phyloP scores from a whole-genome alignment of 2,329 filamentous ascomycete genomes.

The Penicillium sp. region DNA sequence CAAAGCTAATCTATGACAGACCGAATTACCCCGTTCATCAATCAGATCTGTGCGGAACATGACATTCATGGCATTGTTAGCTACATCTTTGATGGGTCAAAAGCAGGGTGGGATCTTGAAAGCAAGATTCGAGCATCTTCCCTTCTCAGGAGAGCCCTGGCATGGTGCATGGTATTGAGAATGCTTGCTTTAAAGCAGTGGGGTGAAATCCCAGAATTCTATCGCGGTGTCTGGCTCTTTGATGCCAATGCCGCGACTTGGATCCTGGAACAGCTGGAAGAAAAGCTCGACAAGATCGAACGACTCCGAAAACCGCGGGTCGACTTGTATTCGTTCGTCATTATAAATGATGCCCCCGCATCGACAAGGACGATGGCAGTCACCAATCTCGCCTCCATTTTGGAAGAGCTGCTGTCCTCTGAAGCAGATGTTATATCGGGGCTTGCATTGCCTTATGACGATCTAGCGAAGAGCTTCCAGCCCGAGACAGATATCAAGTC shows the following conservation, averaged over 20 bases:
- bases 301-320: conserved; percentile 23
- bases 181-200: conserved; percentile 19
- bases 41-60: conserved; percentile 23
- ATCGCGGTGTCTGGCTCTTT: conserved; percentile 24
- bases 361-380: conserved; percentile 30
- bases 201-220: conserved; percentile 19
- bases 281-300: conserved; percentile 20
- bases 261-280: conserved; percentile 32
- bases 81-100: conserved; percentile 26
- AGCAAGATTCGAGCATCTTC: conserved; percentile 33
- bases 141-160: conserved; percentile 33
- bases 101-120: conserved; percentile 25
- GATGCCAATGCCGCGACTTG: conserved; percentile 36
- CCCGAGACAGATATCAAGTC: conserved; percentile 20
- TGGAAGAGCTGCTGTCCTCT: conserved; percentile 28
- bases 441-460: conserved; percentile 27
- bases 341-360: conserved; percentile 25
- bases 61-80: conserved; percentile 27
- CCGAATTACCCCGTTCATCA: conserved; percentile 17
- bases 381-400: conserved; percentile 31
- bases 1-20: conserved; percentile 17
- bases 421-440: conserved; percentile 14
- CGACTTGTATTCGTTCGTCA: conserved; percentile 29
- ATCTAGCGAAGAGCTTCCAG: conserved; percentile 26
- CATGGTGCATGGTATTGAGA: conserved; percentile 30